Evolutionary conservation across 1,284 basidiomycete species (phyloP), one percentile per base, ranked within the genome.

Genomic region (Mycosarcoma maydis): DNA sequence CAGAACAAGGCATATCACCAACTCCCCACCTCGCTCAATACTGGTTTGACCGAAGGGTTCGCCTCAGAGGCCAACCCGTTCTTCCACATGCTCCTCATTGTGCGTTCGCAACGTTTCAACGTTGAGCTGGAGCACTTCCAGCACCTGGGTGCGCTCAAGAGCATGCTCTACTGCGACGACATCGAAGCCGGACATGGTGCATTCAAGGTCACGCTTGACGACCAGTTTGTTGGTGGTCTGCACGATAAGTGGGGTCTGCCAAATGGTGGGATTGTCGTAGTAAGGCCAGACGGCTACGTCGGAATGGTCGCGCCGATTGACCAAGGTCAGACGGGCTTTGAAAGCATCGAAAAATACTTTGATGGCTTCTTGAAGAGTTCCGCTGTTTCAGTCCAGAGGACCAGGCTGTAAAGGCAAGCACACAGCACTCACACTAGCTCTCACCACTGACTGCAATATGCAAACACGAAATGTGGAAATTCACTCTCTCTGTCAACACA

Each of bases 221-320:
- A 69, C 38, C 40, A 57, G 40, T 70, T 53, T 42, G 73, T 78
- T 13, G 76, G 76, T 20, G 70, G 56, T 9, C 37, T 78, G 19
- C 89, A 90, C 70, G 59, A 76, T 2, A 85, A 85, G 45, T 89
- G 86, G 73, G 90, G 89, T 6, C 72, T 83, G 19, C 45, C 71
- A 3, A 80, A 82, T 3, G 90, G 90, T 23, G 88, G 86, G 6
- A 80, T 90, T 22, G 86, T 90, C 24, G 84, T 89, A 29, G 86
- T 90, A 13, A 85, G 90, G 27, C 90, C 90, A 3, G 90, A 91
- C 71, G 90, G 90, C 9, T 90, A 90, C 61, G 86, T 91, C 16
- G 88, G 88, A 3, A 83, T 84, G 51, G 83, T 90, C 20, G 84
- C 84, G 1, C 85, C 88, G 0, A 78, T 90, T 36, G 83, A 87